Percentiles rank a stretch among this genome's conserved stretches.
phyloP scores from a whole-genome alignment of 768 basidiomycete species.

The Trametes cinnabarina region DNA sequence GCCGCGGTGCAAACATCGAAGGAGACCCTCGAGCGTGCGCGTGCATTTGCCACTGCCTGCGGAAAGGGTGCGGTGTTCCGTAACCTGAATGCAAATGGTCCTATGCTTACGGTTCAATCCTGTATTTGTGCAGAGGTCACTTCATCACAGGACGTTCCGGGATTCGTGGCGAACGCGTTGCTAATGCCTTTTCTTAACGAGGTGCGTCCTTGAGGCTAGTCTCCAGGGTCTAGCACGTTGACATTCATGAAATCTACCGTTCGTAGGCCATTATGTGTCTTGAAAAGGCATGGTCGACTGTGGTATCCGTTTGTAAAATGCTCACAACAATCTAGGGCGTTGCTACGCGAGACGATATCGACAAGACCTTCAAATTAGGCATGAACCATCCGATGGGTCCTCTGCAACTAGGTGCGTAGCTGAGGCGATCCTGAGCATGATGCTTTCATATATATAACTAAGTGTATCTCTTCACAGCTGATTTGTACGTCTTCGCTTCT shows the following conservation, averaged over 20 bases:
- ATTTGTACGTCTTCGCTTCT: conserved; percentile 5
- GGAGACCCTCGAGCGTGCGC: conserved; percentile 72
- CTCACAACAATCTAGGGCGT: conserved; percentile 54
- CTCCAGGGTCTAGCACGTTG: not conserved
- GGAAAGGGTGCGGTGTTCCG: conserved; percentile 87
- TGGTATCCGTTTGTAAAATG: too few relatives aligned
- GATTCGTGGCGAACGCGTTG: conserved; percentile 92
- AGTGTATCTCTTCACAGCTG: conserved; percentile 33
- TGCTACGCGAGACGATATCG: conserved; percentile 93
- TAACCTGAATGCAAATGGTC: too few relatives aligned
- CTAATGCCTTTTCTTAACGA: conserved; percentile 99
- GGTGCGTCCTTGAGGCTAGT: conserved; percentile 36
- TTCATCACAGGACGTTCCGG: conserved; percentile 87
- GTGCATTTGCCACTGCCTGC: conserved; percentile 81
- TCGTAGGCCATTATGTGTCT: conserved; percentile 84
- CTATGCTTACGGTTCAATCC: not conserved
- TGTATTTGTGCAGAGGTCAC: conserved; percentile 68
- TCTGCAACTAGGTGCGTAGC: conserved; percentile 66
- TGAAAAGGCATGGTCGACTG: conserved; percentile 60
- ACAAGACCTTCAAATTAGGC: conserved; percentile 88
- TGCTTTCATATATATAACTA: conserved; percentile 8
- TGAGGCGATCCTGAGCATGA: not conserved
- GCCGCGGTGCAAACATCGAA: conserved; percentile 87
- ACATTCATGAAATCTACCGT: not conserved
- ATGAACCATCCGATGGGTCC: conserved; percentile 98